Conservation (phyloP, 1,284 basidiomycete species). For the Ganoderma boninense region DNA sequence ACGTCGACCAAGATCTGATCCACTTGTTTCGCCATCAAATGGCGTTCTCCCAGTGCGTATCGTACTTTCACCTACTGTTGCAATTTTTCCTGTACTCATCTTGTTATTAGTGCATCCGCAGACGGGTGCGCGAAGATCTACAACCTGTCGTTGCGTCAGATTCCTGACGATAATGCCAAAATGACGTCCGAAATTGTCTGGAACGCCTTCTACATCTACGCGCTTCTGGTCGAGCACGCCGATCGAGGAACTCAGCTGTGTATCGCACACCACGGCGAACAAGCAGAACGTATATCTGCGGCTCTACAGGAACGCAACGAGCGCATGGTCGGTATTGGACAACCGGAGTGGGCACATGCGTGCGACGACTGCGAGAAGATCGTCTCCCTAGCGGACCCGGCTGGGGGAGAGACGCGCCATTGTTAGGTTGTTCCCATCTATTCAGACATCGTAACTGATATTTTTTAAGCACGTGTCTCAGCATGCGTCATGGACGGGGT, state of each 20-base stretch:
- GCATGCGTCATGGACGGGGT: slow-evolving; percentile 43
- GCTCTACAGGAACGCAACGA: neutral
- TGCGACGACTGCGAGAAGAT: slow-evolving; percentile 32
- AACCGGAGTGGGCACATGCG: slow-evolving; percentile 28
- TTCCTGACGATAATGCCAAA: neutral
- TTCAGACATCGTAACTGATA: neutral
- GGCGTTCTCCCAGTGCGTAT: neutral
- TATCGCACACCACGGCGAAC: neutral
- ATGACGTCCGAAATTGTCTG: slow-evolving; percentile 1
- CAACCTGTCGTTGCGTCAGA: neutral
- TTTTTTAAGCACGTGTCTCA: slow-evolving; percentile 12
- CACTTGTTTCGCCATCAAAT: neutral
- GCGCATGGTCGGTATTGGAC: slow-evolving; percentile 1
- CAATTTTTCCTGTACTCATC: too few relatives aligned
- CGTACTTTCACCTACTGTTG: too few relatives aligned
- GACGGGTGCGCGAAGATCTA: neutral
- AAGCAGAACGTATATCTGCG: neutral
- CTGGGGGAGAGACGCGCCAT: neutral
- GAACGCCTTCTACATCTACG: slow-evolving; percentile 4
- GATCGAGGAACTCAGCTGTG: neutral
- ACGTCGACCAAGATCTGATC: neutral
- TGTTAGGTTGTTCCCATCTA: neutral
- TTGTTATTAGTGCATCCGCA: neutral
- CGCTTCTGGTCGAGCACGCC: neutral
- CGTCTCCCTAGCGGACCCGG: neutral